phyloP scores from a whole-genome alignment of 371 early-diverging fungal species.

The Mucor circinelloides region DNA sequence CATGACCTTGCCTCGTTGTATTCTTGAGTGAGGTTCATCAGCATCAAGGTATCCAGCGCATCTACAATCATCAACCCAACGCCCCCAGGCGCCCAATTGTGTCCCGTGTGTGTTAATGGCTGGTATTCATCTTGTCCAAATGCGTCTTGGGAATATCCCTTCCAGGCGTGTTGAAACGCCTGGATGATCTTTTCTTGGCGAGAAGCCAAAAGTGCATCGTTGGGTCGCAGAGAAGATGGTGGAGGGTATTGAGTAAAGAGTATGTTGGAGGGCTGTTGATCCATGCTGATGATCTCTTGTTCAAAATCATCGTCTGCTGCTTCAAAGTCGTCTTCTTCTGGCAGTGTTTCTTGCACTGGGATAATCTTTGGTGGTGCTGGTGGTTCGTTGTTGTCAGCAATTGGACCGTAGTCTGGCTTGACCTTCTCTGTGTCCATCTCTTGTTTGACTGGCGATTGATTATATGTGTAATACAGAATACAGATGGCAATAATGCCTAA shows the following conservation, averaged over 20 bases:
- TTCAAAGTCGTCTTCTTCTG: conserved; percentile 4
- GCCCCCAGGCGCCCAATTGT: conserved; percentile 59
- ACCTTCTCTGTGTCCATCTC: neutral
- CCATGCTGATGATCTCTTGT: neutral
- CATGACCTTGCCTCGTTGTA: conserved; percentile 70
- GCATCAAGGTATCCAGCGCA: conserved; percentile 79
- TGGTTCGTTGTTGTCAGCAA: neutral
- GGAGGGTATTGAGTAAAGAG: conserved; percentile 37
- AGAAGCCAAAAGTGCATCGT: conserved; percentile 23
- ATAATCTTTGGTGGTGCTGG: neutral
- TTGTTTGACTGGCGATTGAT: neutral
- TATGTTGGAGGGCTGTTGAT: neutral
- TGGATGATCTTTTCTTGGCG: conserved; percentile 55
- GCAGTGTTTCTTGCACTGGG: neutral
- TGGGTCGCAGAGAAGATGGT: conserved; percentile 12
- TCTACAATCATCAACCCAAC: conserved; percentile 85
- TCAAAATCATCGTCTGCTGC: conserved; percentile 4
- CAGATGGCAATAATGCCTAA: neutral
- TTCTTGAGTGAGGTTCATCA: conserved; percentile 81
- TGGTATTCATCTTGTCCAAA: conserved; percentile 86
- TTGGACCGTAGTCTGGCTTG: neutral
- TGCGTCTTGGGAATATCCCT: conserved; percentile 75
- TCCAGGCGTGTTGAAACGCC: conserved; percentile 76
- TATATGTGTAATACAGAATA: neutral
- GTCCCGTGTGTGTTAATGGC: conserved; percentile 63